phyloP scores from a whole-genome alignment of 768 basidiomycete species.

The Xerocomus spinulosus region DNA sequence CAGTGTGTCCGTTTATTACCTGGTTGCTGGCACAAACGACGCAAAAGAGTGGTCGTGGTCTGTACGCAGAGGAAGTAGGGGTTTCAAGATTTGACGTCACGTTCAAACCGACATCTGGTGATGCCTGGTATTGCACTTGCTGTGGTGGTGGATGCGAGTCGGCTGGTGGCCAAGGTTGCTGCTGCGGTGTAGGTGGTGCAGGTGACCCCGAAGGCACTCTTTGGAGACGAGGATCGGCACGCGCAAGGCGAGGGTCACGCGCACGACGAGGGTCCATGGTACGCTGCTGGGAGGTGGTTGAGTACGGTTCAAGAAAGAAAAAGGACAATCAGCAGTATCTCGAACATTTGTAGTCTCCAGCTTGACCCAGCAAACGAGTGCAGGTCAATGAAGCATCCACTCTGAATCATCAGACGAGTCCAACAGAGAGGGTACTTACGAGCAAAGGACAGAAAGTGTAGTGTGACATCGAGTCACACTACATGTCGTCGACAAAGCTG shows the following conservation, averaged over 20 bases:
- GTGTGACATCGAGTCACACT: slow-evolving; percentile 18
- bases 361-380: slow-evolving; percentile 51
- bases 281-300: slow-evolving; percentile 9
- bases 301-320: slow-evolving; percentile 12
- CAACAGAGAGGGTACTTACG: slow-evolving; percentile 18
- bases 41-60: slow-evolving; percentile 81
- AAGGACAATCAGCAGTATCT: slow-evolving; percentile 85
- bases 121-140: slow-evolving; percentile 16
- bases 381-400: slow-evolving; percentile 84
- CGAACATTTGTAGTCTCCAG: slow-evolving; percentile 78
- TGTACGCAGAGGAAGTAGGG: slow-evolving; percentile 38
- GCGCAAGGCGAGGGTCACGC: slow-evolving; percentile 75
- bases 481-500: slow-evolving; percentile 2
- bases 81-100: slow-evolving; percentile 2
- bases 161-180: slow-evolving; percentile 23
- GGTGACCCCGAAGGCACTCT: slow-evolving; percentile 40
- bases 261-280: slow-evolving; percentile 76
- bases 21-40: slow-evolving; percentile 99
- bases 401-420: slow-evolving; percentile 74
- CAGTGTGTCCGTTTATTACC: slow-evolving; percentile 37
- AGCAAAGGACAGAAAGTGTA: slow-evolving; percentile 1
- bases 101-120: slow-evolving; percentile 8
- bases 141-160: slow-evolving; percentile 12
- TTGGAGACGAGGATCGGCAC: slow-evolving; percentile 63
- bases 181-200: slow-evolving; percentile 23